Percentiles rank a stretch among this genome's conserved stretches.
phyloP scores from a whole-genome alignment of 2,329 filamentous ascomycete genomes.

The Colletotrichum eleusines region DNA sequence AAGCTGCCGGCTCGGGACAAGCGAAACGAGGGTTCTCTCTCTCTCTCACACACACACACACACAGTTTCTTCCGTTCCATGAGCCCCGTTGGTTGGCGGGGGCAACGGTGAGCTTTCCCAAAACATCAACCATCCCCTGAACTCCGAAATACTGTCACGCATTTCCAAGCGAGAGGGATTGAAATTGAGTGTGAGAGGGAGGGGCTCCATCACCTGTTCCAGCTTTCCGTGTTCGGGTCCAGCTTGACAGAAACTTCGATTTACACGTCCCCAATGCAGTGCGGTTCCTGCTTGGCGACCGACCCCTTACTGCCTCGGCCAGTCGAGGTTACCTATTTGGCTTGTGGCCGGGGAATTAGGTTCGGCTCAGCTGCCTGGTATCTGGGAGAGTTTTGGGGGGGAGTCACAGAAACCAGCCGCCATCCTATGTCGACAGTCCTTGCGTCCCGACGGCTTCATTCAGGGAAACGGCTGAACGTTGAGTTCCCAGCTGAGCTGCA shows the following conservation, averaged over 20 bases:
- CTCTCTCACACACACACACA: too few relatives aligned
- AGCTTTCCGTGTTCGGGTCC: conserved; percentile 29
- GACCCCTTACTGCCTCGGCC: conserved; percentile 26
- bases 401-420: conserved; percentile 2
- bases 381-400: background rate
- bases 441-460: conserved; percentile 9
- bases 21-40: conserved; percentile 5
- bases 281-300: conserved; percentile 4
- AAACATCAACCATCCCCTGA: conserved; percentile 19
- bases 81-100: conserved; percentile 35
- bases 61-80: background rate
- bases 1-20: conserved; percentile 20
- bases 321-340: background rate
- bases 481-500: conserved; percentile 8
- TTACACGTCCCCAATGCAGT: background rate
- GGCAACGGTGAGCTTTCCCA: conserved; percentile 39
- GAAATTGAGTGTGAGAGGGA: conserved; percentile 11
- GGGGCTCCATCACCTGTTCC: conserved; percentile 25
- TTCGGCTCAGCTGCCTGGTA: conserved; percentile 8
- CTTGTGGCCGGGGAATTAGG: conserved; percentile 1
- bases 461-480: conserved; percentile 1
- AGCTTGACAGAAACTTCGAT: conserved; percentile 23
- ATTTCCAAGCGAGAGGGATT: conserved; percentile 22
- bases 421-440: conserved; percentile 18
- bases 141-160: conserved; percentile 21